Percentiles rank a stretch among this genome's conserved stretches.
phyloP scores from a whole-genome alignment of 768 basidiomycete species.

The Cyathus striatus region DNA sequence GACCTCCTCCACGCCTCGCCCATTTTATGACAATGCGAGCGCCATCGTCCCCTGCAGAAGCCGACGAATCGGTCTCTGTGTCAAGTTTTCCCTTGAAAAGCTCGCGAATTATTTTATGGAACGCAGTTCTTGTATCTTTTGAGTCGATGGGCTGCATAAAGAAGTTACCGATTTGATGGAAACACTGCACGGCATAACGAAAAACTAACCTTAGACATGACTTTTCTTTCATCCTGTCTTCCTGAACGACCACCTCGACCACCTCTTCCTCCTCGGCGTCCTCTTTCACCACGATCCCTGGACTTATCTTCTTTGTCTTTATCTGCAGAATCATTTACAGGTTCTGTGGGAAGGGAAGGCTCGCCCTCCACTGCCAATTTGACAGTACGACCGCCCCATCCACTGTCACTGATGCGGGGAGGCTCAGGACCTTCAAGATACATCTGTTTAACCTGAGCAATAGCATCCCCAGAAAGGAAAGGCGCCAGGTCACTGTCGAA shows the following conservation, averaged over 20 bases:
- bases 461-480: conserved; percentile 58
- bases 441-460: conserved; percentile 64
- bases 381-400: conserved; percentile 57
- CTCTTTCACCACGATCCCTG: conserved; percentile 42
- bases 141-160: conserved; percentile 67
- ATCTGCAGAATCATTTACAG: conserved; percentile 16
- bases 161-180: conserved; percentile 5
- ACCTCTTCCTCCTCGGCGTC: conserved; percentile 37
- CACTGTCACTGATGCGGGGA: conserved; percentile 66
- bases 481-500: conserved; percentile 51
- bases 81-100: conserved; percentile 83
- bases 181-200: not conserved
- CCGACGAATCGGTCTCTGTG: conserved; percentile 64
- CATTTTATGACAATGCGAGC: conserved; percentile 78
- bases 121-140: conserved; percentile 74
- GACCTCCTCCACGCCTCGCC: conserved; percentile 46
- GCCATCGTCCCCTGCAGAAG: conserved; percentile 54
- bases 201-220: conserved; percentile 73
- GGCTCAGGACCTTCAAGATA: conserved; percentile 80
- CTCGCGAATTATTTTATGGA: conserved; percentile 79
- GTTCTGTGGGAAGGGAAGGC: conserved; percentile 2
- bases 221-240: conserved; percentile 65
- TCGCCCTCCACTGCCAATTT: conserved; percentile 22
- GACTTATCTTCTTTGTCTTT: conserved; percentile 32
- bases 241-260: conserved; percentile 33